These are phyloP conservation scores for Maudiozyma serrabonitensis DNA, from an alignment of 805 yeast species.

Conservation along the genomic window DNA sequence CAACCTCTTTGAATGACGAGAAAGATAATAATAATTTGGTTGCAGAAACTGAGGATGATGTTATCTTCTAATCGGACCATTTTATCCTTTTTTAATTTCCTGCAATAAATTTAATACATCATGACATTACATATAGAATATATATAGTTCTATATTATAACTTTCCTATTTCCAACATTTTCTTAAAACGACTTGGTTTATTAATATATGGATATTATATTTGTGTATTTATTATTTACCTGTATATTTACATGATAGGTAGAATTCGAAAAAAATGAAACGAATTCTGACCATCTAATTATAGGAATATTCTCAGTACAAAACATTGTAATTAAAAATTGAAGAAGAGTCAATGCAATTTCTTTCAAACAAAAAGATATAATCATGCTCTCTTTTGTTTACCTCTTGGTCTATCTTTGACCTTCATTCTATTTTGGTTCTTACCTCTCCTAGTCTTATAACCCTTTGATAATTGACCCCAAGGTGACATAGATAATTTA, in stretches of 20 bases:
- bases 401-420: conserved; percentile 86
- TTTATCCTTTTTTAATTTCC: neutral
- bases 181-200: neutral
- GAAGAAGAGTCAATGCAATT: no score
- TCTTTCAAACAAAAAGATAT: neutral
- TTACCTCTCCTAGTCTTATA: conserved; percentile 91
- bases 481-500: conserved; percentile 86
- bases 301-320: neutral
- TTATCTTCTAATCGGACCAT: conserved; percentile 30
- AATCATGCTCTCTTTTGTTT: conserved; percentile 27
- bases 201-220: neutral
- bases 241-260: no score
- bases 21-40: conserved; percentile 18
- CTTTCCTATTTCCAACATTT: no score
- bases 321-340: neutral
- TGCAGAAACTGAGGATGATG: conserved; percentile 37
- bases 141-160: neutral
- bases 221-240: neutral
- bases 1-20: conserved; percentile 5
- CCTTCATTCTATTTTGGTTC: conserved; percentile 72
- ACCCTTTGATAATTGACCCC: conserved; percentile 91
- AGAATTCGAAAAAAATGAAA: no score
- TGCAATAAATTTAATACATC: neutral
- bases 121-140: neutral
- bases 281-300: neutral